Evolutionary conservation across 2,329 filamentous ascomycete genomes (phyloP), one percentile per base, ranked within the genome.

Genomic region (Biscogniauxia sp.): DNA sequence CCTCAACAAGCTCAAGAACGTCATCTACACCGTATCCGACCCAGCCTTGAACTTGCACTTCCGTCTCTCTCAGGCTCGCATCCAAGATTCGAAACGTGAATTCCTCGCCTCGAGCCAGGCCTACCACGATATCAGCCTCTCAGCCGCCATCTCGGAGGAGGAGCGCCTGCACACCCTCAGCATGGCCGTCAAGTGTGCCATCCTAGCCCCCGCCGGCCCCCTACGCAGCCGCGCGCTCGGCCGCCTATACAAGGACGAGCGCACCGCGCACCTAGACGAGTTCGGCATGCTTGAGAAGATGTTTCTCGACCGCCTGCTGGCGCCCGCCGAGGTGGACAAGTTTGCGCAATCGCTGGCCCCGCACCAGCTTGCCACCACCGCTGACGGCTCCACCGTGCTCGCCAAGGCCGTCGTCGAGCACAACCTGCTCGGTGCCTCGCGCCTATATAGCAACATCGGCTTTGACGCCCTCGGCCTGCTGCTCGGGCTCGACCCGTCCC

Each of bases 211-310:
- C 1, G 95, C 95, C 0, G 95, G 95, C 0, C 95, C 95, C 0
- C 83, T 88, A 70, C 88, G 95, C 57, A 92, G 90, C 64, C 87
- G 91, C 53, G 88, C 89, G 51, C 84, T 99, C 19, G 92, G 88
- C 4, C 88, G 90, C 57, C 80, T 99, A 15, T 97, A 97, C 84
- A 97, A 96, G 76, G 95, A 99, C 75, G 95, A 98, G 66, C 86
- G 95, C 28, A 84, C 91, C 0, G 80, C 82, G 3, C 85, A 88
- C 55, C 84, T 95, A 1, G 85, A 89, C 32, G 92, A 98, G 77
- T 94, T 90, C 72, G 82, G 87, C 54, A 97, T 99, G 57, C 80
- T 99, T 15, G 95, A 98, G 80, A 98, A 98, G 81, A 98, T 99
- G 86, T 97, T 96, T 75, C 83, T 98, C 54, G 92, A 98, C 75